These are phyloP conservation scores for Xylaria multiplex DNA, from an alignment of 2,329 filamentous ascomycete genomes.

Conservation along the genomic window DNA sequence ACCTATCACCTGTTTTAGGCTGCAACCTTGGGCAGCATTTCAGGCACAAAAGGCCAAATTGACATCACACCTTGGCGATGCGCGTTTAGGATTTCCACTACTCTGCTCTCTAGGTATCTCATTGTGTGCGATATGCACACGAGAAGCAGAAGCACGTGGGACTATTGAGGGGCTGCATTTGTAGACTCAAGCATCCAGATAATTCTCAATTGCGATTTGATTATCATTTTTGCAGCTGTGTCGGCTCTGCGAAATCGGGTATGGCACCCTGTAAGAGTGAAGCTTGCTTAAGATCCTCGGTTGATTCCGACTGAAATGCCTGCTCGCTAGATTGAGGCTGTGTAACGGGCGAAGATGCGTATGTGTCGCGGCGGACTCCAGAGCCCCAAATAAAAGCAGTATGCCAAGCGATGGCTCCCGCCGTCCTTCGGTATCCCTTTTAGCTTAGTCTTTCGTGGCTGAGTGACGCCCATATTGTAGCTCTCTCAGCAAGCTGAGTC, in stretches of 20 bases:
- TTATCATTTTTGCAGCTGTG: not conserved
- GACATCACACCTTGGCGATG: conserved; percentile 24
- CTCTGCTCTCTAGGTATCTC: not conserved
- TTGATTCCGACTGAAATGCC: not conserved
- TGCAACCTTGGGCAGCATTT: conserved; percentile 35
- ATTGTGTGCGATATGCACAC: conserved; percentile 2
- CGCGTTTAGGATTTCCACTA: conserved; percentile 2
- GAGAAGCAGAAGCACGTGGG: not conserved
- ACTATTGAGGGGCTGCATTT: conserved; percentile 5
- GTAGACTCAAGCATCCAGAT: not conserved
- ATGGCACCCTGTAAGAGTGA: conserved; percentile 8
- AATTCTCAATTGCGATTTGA: conserved; percentile 1
- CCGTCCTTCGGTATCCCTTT: conserved; percentile 46
- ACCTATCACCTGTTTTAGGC: conserved; percentile 16
- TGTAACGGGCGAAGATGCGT: not conserved
- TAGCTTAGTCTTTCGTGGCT: conserved; percentile 42
- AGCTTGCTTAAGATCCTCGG: not conserved
- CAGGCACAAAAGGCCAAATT: conserved; percentile 28
- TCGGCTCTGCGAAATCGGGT: not conserved
- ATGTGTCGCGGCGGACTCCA: conserved; percentile 36
- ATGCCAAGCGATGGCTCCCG: conserved; percentile 35
- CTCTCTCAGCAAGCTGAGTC: conserved; percentile 20
- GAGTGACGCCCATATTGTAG: conserved; percentile 10
- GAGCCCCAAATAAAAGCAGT: conserved; percentile 39
- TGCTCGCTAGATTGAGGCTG: conserved; percentile 15